Conservation (phyloP, 352 stramenopile species). For the Globisporangium alternatum region DNA sequence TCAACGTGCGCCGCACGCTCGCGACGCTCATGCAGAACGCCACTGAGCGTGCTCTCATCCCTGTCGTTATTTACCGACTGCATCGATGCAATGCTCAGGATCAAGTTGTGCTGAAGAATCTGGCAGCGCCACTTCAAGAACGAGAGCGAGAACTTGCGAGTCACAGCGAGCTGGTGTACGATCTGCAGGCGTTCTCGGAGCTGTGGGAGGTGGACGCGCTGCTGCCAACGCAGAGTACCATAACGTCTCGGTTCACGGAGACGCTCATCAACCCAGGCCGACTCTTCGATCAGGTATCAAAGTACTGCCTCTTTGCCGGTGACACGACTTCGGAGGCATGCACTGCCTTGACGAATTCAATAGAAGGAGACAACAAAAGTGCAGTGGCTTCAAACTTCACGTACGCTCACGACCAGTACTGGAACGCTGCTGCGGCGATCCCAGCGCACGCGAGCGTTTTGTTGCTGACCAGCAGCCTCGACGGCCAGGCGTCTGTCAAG, state of each 20-base stretch:
- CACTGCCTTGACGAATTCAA: neutral
- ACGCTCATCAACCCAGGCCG: constrained; percentile 39
- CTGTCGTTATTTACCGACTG: constrained; percentile 47
- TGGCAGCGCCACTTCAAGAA: constrained; percentile 28
- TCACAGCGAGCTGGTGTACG: constrained; percentile 30
- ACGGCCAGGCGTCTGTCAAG: constrained; percentile 11
- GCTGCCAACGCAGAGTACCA: constrained; percentile 29
- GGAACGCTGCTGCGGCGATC: constrained; percentile 23
- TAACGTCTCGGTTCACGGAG: constrained; percentile 42
- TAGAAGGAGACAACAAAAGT: neutral
- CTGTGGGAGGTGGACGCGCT: constrained; percentile 51
- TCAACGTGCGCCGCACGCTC: constrained; percentile 20
- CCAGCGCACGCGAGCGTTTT: constrained; percentile 19
- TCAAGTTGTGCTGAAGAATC: constrained; percentile 30
- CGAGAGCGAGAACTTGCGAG: neutral
- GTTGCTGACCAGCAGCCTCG: constrained; percentile 20
- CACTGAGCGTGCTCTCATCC: constrained; percentile 49
- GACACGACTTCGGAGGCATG: constrained; percentile 10
- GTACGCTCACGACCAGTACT: constrained; percentile 30
- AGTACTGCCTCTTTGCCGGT: constrained; percentile 56
- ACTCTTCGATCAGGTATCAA: constrained; percentile 36
- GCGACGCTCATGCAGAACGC: constrained; percentile 42
- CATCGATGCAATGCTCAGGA: constrained; percentile 47
- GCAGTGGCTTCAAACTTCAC: neutral
- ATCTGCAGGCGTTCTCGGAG: constrained; percentile 67